These are phyloP conservation scores for Isatis tinctoria DNA, from an alignment of 345 rosid genomes.

Conservation along the genomic window DNA sequence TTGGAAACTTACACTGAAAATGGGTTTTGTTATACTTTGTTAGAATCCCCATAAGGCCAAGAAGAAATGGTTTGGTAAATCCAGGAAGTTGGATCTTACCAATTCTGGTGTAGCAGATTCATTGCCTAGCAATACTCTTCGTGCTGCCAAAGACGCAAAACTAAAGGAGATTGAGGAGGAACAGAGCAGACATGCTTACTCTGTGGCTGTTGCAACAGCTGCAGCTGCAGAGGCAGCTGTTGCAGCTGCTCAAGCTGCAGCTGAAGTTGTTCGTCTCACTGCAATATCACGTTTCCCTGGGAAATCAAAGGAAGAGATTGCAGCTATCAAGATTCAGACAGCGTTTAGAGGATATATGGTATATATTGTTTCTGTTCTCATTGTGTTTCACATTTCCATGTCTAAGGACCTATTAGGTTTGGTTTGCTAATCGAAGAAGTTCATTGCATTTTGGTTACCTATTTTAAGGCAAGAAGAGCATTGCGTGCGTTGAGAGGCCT, in stretches of 20 bases:
- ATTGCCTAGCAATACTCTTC: slow-evolving; percentile 4
- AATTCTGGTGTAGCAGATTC: slow-evolving; percentile 33
- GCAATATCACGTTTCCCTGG: slow-evolving; percentile 41
- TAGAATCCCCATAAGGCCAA: slow-evolving; percentile 46
- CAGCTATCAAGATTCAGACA: slow-evolving; percentile 75
- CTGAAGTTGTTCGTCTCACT: slow-evolving; percentile 63
- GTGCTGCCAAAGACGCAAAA: slow-evolving; percentile 37
- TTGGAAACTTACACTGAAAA: not conserved
- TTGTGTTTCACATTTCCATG: not conserved
- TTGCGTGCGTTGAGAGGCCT: slow-evolving; percentile 85
- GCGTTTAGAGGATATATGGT: slow-evolving; percentile 75
- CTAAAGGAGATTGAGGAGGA: slow-evolving; percentile 46
- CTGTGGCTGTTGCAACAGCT: slow-evolving; percentile 66
- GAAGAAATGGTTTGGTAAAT: slow-evolving; percentile 67
- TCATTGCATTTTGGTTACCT: not conserved
- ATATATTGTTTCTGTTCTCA: not conserved
- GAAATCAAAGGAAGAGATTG: slow-evolving; percentile 60
- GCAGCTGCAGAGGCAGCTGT: slow-evolving; percentile 64
- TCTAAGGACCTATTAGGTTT: not conserved
- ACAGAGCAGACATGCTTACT: slow-evolving; percentile 57
- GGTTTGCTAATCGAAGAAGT: not conserved
- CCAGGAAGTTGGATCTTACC: slow-evolving; percentile 34
- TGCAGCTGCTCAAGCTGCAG: slow-evolving; percentile 58
- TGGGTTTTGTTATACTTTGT: not conserved
- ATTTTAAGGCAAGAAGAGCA: slow-evolving; percentile 74